Evolutionary conservation across 495 filamentous ascomycete genomes (phyloP).

Genomic region (Hypoxylon subgilvum): DNA sequence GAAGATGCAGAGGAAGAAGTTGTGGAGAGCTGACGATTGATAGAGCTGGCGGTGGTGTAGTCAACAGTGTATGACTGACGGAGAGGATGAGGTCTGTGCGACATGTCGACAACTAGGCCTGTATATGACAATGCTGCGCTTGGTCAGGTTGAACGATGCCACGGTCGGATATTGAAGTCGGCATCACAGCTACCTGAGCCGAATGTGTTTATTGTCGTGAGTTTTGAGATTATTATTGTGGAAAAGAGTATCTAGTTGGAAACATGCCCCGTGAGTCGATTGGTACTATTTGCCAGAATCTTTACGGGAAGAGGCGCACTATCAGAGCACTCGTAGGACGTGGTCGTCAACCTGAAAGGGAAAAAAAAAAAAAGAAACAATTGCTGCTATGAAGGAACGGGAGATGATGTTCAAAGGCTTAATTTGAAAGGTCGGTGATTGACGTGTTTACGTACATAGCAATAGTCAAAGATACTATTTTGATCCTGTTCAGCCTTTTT

Average conservation of each 20-base stretch:
- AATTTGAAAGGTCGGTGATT: constrained; percentile 10
- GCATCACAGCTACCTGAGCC: constrained; percentile 42
- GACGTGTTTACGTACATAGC: too few species aligned
- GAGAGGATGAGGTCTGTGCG: constrained; percentile 60
- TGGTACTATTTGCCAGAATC: constrained; percentile 3
- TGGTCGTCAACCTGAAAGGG: too few species aligned
- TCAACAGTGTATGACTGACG: constrained; percentile 70
- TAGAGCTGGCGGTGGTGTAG: constrained; percentile 50
- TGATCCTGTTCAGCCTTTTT: constrained; percentile 32
- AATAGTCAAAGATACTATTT: constrained; percentile 6
- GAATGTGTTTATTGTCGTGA: background rate
- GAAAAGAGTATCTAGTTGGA: constrained; percentile 2
- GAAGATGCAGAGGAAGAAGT: constrained; percentile 78
- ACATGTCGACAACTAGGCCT: constrained; percentile 51
- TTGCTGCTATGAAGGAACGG: constrained; percentile 24
- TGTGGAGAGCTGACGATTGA: constrained; percentile 76
- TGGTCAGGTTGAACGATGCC: constrained; percentile 34
- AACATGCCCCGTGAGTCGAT: constrained; percentile 12
- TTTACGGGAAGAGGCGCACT: constrained; percentile 24
- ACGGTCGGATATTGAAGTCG: constrained; percentile 34
- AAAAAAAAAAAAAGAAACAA: too few species aligned
- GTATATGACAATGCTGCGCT: constrained; percentile 26
- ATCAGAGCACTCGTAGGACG: constrained; percentile 38
- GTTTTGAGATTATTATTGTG: too few species aligned
- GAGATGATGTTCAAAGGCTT: constrained; percentile 9